Percentiles rank a stretch among this genome's conserved stretches.
Conservation (phyloP, 169 alveolate genomes). For the Perkinsus marinus region DNA sequence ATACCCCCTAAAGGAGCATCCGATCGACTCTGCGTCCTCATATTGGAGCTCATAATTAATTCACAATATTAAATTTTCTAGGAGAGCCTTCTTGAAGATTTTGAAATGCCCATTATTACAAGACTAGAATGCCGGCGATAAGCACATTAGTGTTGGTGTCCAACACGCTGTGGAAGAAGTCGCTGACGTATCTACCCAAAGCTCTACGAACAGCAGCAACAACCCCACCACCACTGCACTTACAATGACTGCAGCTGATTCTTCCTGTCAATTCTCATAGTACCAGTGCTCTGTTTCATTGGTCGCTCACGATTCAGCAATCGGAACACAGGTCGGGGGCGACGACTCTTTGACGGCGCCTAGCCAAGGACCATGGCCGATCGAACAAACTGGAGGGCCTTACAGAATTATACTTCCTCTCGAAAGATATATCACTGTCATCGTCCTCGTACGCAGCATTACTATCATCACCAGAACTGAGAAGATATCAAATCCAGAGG, state of each 20-base stretch:
- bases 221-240: not conserved
- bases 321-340: not conserved
- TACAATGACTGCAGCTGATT: not conserved
- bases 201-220: not conserved
- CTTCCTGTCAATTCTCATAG: not conserved
- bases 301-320: not conserved
- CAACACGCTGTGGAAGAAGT: not conserved
- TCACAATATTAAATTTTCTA: too few relatives aligned
- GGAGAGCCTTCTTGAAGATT: too few relatives aligned
- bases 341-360: not conserved
- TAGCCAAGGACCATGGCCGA: too few relatives aligned
- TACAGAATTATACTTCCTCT: not conserved
- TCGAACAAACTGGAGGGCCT: too few relatives aligned
- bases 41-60: too few relatives aligned
- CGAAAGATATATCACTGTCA: not conserved
- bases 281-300: not conserved
- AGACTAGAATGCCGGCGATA: not conserved
- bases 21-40: too few relatives aligned
- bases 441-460: not conserved
- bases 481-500: not conserved
- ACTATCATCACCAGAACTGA: not conserved
- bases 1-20: too few relatives aligned
- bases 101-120: not conserved
- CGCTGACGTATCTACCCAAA: not conserved
- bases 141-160: not conserved